These are phyloP conservation scores for Chrysosporium keratinophilum DNA, from an alignment of 2,329 filamentous ascomycete species.

Conservation along the genomic window DNA sequence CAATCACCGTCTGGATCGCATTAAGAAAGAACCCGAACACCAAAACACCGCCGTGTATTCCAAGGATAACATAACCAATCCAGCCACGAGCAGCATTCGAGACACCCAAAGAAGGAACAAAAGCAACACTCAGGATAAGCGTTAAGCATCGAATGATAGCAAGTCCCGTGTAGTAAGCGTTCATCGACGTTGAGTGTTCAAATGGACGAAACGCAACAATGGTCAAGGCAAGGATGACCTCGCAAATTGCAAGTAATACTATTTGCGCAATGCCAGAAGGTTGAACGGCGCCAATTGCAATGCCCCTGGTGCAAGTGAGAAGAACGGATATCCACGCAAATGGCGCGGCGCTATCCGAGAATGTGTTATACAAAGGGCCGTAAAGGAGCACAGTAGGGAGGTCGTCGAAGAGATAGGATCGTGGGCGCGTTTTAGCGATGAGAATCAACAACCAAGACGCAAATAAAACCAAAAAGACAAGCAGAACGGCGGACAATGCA, in stretches of 20 bases:
- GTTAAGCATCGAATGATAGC: slow-evolving; percentile 64
- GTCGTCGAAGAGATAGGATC: slow-evolving; percentile 85
- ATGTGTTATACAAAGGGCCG: slow-evolving; percentile 93
- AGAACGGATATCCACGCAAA: slow-evolving; percentile 82
- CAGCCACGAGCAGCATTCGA: slow-evolving; percentile 74
- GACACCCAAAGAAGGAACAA: slow-evolving; percentile 72
- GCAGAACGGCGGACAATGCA: slow-evolving; percentile 61
- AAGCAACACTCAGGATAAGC: slow-evolving; percentile 67
- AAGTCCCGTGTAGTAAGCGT: slow-evolving; percentile 84
- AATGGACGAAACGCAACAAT: slow-evolving; percentile 85
- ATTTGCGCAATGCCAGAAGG: slow-evolving; percentile 88
- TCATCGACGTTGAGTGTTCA: slow-evolving; percentile 89
- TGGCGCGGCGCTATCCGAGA: slow-evolving; percentile 81
- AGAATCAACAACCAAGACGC: slow-evolving; percentile 69
- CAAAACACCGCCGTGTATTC: slow-evolving; percentile 74
- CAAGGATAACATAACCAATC: slow-evolving; percentile 85
- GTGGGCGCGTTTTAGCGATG: slow-evolving; percentile 69
- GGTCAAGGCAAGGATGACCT: slow-evolving; percentile 80
- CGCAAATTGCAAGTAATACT: slow-evolving; percentile 83
- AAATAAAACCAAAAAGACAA: slow-evolving; percentile 62
- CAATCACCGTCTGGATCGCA: slow-evolving; percentile 77
- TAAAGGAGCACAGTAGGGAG: slow-evolving; percentile 80
- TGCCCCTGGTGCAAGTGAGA: slow-evolving; percentile 72
- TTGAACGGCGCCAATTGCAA: slow-evolving; percentile 87
- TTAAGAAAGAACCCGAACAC: slow-evolving; percentile 91